phyloP scores from a whole-genome alignment of 108 stramenopile genomes.

The Nitzschia palea region DNA sequence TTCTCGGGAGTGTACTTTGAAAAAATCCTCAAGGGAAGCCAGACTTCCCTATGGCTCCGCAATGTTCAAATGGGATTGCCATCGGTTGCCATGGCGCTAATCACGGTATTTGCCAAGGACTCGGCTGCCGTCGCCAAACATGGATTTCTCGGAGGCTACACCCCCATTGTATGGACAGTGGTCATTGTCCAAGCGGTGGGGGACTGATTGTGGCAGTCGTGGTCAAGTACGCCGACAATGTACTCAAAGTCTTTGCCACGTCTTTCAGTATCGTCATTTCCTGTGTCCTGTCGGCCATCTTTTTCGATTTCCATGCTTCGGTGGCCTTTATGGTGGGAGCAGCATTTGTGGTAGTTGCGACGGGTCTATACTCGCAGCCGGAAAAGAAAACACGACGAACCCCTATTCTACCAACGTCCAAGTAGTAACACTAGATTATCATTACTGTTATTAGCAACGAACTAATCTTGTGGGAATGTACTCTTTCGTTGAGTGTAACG shows the following conservation, averaged over 20 bases:
- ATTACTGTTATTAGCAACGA: neutral
- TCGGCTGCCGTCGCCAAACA: conserved; percentile 42
- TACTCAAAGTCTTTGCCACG: conserved; percentile 94
- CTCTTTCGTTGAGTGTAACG: conserved; percentile 53
- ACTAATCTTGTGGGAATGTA: conserved; percentile 9
- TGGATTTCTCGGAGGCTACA: conserved; percentile 94
- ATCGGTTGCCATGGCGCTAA: conserved; percentile 78
- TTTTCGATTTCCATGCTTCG: conserved; percentile 91
- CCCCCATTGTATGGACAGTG: conserved; percentile 79
- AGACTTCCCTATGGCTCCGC: conserved; percentile 90
- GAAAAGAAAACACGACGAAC: conserved; percentile 39
- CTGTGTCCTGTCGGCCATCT: conserved; percentile 81
- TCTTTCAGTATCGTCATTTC: conserved; percentile 92
- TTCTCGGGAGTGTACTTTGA: conserved; percentile 99
- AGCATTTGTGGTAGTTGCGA: conserved; percentile 69
- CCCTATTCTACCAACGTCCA: conserved; percentile 38
- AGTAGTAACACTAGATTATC: neutral
- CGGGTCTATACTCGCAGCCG: conserved; percentile 73
- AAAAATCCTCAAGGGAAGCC: conserved; percentile 89
- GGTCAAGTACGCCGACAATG: conserved; percentile 97
- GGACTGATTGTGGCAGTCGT: conserved; percentile 97
- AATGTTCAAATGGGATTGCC: conserved; percentile 98
- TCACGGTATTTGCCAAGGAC: conserved; percentile 78
- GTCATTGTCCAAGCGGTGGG: conserved; percentile 93
- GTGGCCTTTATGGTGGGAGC: conserved; percentile 66